These are phyloP conservation scores for Coemansia sp. DNA, from an alignment of 192 early-diverging fungal genomes.

Conservation along the genomic window DNA sequence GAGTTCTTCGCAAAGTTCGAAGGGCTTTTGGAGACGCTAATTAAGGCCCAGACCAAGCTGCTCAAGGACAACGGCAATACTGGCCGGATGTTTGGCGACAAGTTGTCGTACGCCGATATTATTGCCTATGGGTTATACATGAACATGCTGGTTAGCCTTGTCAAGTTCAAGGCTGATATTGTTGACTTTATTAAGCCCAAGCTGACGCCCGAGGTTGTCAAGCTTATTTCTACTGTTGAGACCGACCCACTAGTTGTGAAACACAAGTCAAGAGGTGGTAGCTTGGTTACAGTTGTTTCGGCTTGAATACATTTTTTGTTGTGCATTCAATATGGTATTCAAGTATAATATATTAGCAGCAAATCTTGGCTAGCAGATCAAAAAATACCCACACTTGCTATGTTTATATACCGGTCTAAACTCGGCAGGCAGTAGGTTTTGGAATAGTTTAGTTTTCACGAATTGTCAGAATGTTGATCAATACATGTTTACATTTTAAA, in stretches of 20 bases:
- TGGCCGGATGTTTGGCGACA: constrained; percentile 55
- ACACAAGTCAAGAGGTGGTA: constrained; percentile 16
- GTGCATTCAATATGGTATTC: too few relatives aligned
- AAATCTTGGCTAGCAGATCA: too few relatives aligned
- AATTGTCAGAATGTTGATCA: too few relatives aligned
- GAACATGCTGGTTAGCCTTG: not conserved
- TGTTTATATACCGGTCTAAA: too few relatives aligned
- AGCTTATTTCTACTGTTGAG: constrained; percentile 23
- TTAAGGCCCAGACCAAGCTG: constrained; percentile 34
- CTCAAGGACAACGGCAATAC: constrained; percentile 55
- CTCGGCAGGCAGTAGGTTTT: too few relatives aligned
- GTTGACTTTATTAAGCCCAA: constrained; percentile 1
- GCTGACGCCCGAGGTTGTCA: constrained; percentile 24
- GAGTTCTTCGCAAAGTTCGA: not conserved
- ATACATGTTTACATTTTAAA: too few relatives aligned
- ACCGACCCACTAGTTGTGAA: not conserved
- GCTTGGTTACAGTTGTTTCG: not conserved
- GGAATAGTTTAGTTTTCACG: too few relatives aligned
- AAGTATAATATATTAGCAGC: not conserved
- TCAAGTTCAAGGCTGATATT: not conserved
- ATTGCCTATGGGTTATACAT: constrained; percentile 24
- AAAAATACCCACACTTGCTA: too few relatives aligned
- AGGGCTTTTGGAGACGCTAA: constrained; percentile 17
- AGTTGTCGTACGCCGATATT: constrained; percentile 50
- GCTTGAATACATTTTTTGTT: not conserved